Evolutionary conservation across 306 rosid genomes (phyloP), one percentile per base, ranked within the genome.

Genomic region (Hippophae gyantsensis): DNA sequence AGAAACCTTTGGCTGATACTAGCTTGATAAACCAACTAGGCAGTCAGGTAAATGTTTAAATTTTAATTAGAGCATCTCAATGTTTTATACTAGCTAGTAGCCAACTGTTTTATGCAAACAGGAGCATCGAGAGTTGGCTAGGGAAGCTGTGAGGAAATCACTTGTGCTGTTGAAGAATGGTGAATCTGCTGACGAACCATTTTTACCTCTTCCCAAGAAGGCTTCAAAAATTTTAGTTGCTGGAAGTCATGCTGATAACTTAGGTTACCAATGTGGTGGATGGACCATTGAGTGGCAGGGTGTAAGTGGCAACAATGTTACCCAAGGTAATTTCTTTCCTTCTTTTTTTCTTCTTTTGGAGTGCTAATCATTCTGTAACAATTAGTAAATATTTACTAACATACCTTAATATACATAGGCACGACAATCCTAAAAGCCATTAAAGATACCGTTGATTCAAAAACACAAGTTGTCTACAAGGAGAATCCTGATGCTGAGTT

Each of bases 401-500:
- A 3, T 12, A 14, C 26, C 14, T 49, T 49, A 6, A 12, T 8
- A 5, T 49, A 23, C 3, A 49, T 57, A 72, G 69, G 73, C 10
- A 67, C 58, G 7, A 67, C 73, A 62, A 57, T 62, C 56, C 73
- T 62, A 47, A 8, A 26, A 8, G 73, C 57, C 44, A 57, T 73
- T 8, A 73, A 67, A 42, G 48, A 73, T 11, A 51, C 73, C 0
- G 73, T 73, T 8, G 62, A 67, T 63, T 57, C 69, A 43, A 2
- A 13, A n/a, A 68, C 78, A 6, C n/a, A 62, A 47, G 58, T 73
- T 9, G 60, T 62, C 40, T 67, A 61, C 51, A 61, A 72, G 48
- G 61, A 72, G 60, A 74, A 74, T 52, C 79, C 83, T 6, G 68
- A 62, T 11, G 54, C 55, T 1, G 45, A 69, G 10, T 78, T 41